A percentile compares a stretch with the other conserved stretches of the same genome.
Evolutionary conservation across 2,329 filamentous ascomycete species (phyloP).

Genomic region (Claviceps purpurea): DNA sequence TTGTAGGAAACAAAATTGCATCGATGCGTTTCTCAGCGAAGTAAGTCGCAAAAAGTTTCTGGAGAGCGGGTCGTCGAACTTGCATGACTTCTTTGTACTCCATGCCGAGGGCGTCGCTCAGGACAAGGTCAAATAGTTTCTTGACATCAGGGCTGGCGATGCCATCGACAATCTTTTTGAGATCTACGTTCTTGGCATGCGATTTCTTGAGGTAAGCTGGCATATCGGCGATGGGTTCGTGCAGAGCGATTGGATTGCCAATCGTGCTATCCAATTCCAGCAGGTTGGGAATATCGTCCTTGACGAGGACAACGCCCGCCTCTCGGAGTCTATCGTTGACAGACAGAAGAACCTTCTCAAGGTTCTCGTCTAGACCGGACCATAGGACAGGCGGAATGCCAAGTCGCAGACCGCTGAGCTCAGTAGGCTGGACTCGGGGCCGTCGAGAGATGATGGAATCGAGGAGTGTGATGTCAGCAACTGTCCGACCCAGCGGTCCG

Average conservation of each 20-base stretch:
- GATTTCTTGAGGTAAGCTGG: slow-evolving; percentile 6
- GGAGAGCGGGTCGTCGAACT: slow-evolving; percentile 8
- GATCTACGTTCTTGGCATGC: background rate
- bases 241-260: slow-evolving; percentile 2
- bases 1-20: slow-evolving; percentile 9
- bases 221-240: slow-evolving; percentile 6
- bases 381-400: slow-evolving; percentile 8
- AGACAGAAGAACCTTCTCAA: slow-evolving; percentile 3
- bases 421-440: background rate
- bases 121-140: background rate
- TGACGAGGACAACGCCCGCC: slow-evolving; percentile 7
- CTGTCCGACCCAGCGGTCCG: slow-evolving; percentile 49
- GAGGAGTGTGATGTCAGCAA: slow-evolving; percentile 50
- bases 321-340: slow-evolving; percentile 3
- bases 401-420: slow-evolving; percentile 4
- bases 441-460: slow-evolving; percentile 50
- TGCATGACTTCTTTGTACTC: slow-evolving; percentile 6
- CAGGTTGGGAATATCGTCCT: slow-evolving; percentile 7
- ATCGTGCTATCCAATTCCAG: slow-evolving; percentile 5
- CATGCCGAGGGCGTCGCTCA: slow-evolving; percentile 1
- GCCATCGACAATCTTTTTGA: slow-evolving; percentile 3
- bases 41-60: slow-evolving; percentile 7
- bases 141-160: slow-evolving; percentile 5
- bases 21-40: slow-evolving; percentile 4
- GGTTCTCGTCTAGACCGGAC: slow-evolving; percentile 7